Evolutionary conservation across 805 yeast genomes (phyloP).

Genomic region (Ogataea pignaliae): DNA sequence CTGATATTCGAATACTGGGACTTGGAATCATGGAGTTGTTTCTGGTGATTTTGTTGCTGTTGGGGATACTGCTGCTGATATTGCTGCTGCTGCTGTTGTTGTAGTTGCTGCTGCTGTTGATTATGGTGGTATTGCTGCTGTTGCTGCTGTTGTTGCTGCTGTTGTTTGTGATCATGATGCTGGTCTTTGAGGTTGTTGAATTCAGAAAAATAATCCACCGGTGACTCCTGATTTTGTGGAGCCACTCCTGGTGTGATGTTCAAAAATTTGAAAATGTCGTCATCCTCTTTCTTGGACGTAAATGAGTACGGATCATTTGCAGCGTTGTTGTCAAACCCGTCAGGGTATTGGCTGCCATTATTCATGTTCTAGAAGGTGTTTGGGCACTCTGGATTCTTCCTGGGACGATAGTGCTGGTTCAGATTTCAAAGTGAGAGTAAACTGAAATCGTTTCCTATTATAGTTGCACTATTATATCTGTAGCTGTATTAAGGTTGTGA

Average conservation of each 20-base stretch:
- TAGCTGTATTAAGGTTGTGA: too few species aligned
- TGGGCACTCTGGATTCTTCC: too few species aligned
- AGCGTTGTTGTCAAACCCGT: too few species aligned
- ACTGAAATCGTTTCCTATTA: too few species aligned
- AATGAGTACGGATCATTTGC: too few species aligned
- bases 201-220: slow-evolving; percentile 6
- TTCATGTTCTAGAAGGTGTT: too few species aligned
- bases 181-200: neutral
- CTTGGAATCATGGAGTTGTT: too few species aligned
- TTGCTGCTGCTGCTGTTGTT: neutral
- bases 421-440: too few species aligned
- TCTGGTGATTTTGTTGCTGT: neutral
- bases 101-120: neutral
- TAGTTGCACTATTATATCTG: too few species aligned
- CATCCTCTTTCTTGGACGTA: slow-evolving; percentile 5
- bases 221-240: slow-evolving; percentile 3
- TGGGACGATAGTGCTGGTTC: too few species aligned
- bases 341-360: too few species aligned
- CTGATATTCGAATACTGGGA: too few species aligned
- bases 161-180: neutral
- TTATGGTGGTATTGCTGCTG: neutral
- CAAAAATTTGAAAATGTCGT: slow-evolving; percentile 8
- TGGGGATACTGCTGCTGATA: neutral
- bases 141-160: neutral
- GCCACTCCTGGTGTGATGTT: slow-evolving; percentile 9